These are phyloP conservation scores for Coemansia biformis DNA, from an alignment of 192 early-diverging fungal genomes.

Conservation along the genomic window DNA sequence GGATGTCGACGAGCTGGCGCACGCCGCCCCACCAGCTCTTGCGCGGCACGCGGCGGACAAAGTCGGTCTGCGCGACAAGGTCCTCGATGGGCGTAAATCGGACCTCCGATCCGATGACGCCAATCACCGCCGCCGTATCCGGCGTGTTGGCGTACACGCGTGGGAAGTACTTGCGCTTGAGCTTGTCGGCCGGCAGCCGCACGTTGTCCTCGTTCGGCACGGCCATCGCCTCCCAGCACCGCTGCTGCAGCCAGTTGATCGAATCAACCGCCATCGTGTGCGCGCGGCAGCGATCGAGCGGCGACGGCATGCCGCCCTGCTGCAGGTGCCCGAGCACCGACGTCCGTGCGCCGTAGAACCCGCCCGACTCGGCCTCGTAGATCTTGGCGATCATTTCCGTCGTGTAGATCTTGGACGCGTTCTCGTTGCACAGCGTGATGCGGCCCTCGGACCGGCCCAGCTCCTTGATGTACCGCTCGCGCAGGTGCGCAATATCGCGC, in stretches of 20 bases:
- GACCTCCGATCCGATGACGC: conserved; percentile 72
- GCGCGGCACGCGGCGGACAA: conserved; percentile 68
- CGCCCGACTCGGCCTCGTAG: conserved; percentile 78
- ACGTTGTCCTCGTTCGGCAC: conserved; percentile 37
- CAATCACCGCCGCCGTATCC: conserved; percentile 70
- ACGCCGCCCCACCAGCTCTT: conserved; percentile 67
- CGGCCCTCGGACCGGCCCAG: conserved; percentile 74
- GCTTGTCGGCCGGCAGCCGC: conserved; percentile 28
- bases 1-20: conserved; percentile 58
- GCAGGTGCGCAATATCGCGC: conserved; percentile 77
- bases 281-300: conserved; percentile 94
- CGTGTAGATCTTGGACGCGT: conserved; percentile 74
- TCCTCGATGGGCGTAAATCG: conserved; percentile 65
- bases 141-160: conserved; percentile 55
- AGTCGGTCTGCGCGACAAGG: conserved; percentile 69
- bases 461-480: conserved; percentile 72
- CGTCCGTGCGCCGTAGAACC: conserved; percentile 85
- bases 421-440: conserved; percentile 77
- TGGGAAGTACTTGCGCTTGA: conserved; percentile 52
- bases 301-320: conserved; percentile 88
- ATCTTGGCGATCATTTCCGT: conserved; percentile 84
- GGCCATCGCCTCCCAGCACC: conserved; percentile 51
- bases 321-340: conserved; percentile 92
- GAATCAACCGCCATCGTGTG: conserved; percentile 76
- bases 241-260: conserved; percentile 76